Percentiles rank a stretch among this genome's conserved stretches.
phyloP scores from a whole-genome alignment of 768 basidiomycete genomes.

The Antrodiella citrinella region DNA sequence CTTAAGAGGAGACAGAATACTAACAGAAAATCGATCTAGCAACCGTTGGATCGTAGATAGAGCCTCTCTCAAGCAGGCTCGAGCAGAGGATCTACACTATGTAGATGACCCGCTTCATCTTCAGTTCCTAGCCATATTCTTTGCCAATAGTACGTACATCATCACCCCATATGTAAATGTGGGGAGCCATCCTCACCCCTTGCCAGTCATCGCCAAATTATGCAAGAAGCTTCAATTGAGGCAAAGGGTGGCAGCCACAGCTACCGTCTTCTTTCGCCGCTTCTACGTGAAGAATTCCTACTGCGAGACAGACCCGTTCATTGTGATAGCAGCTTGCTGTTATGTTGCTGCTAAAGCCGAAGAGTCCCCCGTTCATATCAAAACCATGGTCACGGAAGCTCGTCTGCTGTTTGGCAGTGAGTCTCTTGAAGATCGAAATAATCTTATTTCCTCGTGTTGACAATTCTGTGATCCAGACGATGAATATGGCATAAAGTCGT shows the following conservation, averaged over 20 bases:
- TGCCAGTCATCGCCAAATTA: conserved; percentile 73
- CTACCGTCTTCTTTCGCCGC: conserved; percentile 91
- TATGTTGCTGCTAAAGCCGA: conserved; percentile 98
- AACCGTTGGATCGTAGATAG: conserved; percentile 91
- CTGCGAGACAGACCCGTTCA: conserved; percentile 91
- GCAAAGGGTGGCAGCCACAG: conserved; percentile 90
- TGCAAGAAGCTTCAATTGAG: conserved; percentile 77
- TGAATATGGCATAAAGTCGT: conserved; percentile 68
- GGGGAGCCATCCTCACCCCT: not conserved
- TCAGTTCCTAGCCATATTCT: conserved; percentile 81
- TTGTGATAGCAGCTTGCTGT: conserved; percentile 88
- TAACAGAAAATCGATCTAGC: conserved; percentile 30
- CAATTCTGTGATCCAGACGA: conserved; percentile 44
- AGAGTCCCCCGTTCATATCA: conserved; percentile 92
- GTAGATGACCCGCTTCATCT: conserved; percentile 71
- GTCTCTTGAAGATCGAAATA: conserved; percentile 21
- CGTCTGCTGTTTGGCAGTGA: conserved; percentile 65
- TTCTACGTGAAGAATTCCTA: conserved; percentile 96
- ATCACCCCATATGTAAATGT: too few relatives aligned
- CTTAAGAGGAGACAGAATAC: conserved; percentile 12
- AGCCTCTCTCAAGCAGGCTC: conserved; percentile 63
- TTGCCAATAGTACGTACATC: conserved; percentile 69
- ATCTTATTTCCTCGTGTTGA: not conserved
- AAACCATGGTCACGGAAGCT: conserved; percentile 82
- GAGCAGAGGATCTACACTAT: conserved; percentile 70